Conservation (phyloP, 176 grass and related monocot genomes). For the Bothriochloa decipiens region DNA sequence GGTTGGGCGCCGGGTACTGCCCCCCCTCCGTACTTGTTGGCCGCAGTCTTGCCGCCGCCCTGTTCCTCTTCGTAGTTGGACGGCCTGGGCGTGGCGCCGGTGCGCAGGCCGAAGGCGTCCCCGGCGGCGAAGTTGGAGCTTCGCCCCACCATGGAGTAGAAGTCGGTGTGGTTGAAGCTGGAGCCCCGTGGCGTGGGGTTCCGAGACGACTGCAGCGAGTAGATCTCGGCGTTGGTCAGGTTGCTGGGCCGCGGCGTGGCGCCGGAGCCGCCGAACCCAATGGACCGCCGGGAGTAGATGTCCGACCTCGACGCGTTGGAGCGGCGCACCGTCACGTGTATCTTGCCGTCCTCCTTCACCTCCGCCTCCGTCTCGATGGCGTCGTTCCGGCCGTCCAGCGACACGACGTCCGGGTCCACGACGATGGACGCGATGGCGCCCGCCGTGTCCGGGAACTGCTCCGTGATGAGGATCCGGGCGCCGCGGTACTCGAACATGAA, state of each 20-base stretch:
- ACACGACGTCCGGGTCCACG: constrained; percentile 87
- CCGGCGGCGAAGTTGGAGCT: constrained; percentile 90
- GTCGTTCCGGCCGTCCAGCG: constrained; percentile 75
- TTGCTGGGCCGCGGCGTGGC: constrained; percentile 89
- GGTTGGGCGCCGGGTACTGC: constrained; percentile 64
- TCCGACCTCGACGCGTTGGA: constrained; percentile 93
- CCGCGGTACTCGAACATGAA: constrained; percentile 98
- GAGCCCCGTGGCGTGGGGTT: constrained; percentile 92
- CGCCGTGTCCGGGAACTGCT: constrained; percentile 96
- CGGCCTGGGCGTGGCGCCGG: constrained; percentile 68
- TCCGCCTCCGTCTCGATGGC: constrained; percentile 91
- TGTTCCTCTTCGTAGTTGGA: constrained; percentile 96
- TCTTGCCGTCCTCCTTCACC: constrained; percentile 92
- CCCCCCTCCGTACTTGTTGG: constrained; percentile 29
- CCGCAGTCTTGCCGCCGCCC: neutral
- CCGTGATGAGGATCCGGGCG: constrained; percentile 83
- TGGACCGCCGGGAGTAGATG: constrained; percentile 82
- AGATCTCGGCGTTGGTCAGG: constrained; percentile 99
- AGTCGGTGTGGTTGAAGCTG: constrained; percentile 99
- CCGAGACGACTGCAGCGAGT: constrained; percentile 93
- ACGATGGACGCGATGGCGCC: constrained; percentile 87
- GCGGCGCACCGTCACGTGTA: constrained; percentile 87
- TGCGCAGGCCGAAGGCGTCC: constrained; percentile 70
- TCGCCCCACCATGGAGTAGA: constrained; percentile 96
- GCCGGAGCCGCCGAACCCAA: constrained; percentile 67